phyloP scores from a whole-genome alignment of 768 basidiomycete species.

The Mycena capillaripes region DNA sequence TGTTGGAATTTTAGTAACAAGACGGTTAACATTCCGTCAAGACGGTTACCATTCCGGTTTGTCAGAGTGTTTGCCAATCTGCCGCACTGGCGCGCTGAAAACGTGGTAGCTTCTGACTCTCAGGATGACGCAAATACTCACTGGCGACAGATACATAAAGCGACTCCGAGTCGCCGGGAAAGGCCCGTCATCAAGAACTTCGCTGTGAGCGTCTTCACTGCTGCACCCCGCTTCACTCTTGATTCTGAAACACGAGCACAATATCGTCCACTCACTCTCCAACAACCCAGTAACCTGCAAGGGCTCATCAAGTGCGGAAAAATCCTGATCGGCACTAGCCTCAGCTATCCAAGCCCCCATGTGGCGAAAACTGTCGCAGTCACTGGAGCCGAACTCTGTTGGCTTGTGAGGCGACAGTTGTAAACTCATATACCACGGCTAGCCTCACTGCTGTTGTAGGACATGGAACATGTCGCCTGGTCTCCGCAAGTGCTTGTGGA shows the following conservation, averaged over 20 bases:
- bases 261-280: not conserved
- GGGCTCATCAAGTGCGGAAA: not conserved
- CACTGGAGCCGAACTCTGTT: slow-evolving; percentile 26
- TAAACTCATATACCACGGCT: too few relatives aligned
- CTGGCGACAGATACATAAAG: too few relatives aligned
- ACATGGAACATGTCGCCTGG: slow-evolving; percentile 33
- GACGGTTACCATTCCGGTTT: too few relatives aligned
- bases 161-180: too few relatives aligned
- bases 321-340: not conserved
- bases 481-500: slow-evolving; percentile 10
- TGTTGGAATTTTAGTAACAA: too few relatives aligned
- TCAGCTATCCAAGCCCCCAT: slow-evolving; percentile 26
- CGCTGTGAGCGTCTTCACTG: too few relatives aligned
- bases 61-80: too few relatives aligned
- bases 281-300: not conserved
- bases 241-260: not conserved
- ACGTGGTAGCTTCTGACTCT: too few relatives aligned
- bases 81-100: too few relatives aligned
- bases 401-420: slow-evolving; percentile 16
- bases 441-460: not conserved
- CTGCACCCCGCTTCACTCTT: not conserved
- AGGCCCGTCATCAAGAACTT: too few relatives aligned
- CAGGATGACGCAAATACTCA: too few relatives aligned
- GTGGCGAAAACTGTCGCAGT: slow-evolving; percentile 30
- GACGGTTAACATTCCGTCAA: too few relatives aligned